Evolutionary conservation across 106 monocot genomes (phyloP).

Genomic region (Dendrobium chrysotoxum): DNA sequence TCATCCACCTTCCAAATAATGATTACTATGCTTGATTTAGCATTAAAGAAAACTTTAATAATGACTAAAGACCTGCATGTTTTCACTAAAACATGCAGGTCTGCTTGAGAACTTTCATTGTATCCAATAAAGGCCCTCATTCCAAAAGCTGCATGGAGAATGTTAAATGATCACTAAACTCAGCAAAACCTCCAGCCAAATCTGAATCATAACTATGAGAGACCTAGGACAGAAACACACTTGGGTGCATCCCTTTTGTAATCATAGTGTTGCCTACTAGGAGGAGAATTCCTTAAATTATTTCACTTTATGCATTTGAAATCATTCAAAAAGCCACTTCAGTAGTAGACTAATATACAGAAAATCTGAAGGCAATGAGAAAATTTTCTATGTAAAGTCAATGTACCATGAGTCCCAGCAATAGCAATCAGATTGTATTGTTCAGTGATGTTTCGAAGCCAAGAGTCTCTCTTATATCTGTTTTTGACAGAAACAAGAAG

Average conservation of each 20-base stretch:
- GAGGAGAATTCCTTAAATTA: neutral
- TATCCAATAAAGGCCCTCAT: too few species aligned
- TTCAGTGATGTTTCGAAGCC: slow-evolving; percentile 35
- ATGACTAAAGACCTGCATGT: too few species aligned
- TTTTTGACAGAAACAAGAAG: neutral
- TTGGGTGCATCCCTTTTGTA: neutral
- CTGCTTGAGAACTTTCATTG: too few species aligned
- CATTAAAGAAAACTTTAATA: too few species aligned
- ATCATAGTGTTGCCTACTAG: neutral
- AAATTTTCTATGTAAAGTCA: neutral
- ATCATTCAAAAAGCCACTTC: neutral
- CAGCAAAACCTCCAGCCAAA: neutral
- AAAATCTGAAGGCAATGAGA: slow-evolving; percentile 3
- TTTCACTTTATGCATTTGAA: neutral
- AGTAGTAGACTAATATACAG: too few species aligned
- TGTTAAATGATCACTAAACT: neutral
- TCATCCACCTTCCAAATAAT: too few species aligned
- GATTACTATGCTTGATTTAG: too few species aligned
- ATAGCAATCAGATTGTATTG: slow-evolving; percentile 32
- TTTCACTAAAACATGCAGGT: too few species aligned
- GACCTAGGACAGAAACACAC: neutral
- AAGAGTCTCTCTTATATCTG: slow-evolving; percentile 47
- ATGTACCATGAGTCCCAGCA: slow-evolving; percentile 41
- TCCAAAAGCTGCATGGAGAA: too few species aligned
- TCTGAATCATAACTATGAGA: neutral